Conservation (phyloP, 2,329 filamentous ascomycete genomes). For the Cladosporium halotolerans region DNA sequence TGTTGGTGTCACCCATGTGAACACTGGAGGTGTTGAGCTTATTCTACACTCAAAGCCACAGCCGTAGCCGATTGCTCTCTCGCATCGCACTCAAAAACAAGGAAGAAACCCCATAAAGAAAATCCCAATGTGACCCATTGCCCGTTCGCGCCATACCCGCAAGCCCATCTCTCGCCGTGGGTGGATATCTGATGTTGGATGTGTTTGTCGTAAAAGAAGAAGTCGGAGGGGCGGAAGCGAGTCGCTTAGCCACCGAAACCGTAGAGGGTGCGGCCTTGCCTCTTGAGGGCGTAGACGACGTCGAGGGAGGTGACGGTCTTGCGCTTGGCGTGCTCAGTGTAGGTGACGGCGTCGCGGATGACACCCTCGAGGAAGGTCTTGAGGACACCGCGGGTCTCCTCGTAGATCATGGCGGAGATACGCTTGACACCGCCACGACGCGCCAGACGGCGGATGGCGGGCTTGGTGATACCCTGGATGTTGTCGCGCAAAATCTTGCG, state of each 20-base stretch:
- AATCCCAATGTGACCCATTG: conserved; percentile 17
- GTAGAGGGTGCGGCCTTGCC: conserved; percentile 60
- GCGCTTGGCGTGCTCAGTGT: conserved; percentile 78
- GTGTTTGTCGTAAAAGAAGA: conserved; percentile 22
- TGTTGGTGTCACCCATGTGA: conserved; percentile 5
- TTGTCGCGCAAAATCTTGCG: conserved; percentile 99
- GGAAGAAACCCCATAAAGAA: conserved; percentile 15
- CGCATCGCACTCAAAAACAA: conserved; percentile 27
- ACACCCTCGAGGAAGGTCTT: conserved; percentile 80
- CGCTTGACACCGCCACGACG: conserved; percentile 99
- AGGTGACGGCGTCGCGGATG: conserved; percentile 73
- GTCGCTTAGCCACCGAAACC: conserved; percentile 58
- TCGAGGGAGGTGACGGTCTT: conserved; percentile 62
- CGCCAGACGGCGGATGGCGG: conserved; percentile 94
- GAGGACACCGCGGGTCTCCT: conserved; percentile 74
- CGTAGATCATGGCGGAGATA: conserved; percentile 95
- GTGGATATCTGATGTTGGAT: conserved; percentile 32
- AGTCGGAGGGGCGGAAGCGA: conserved; percentile 15
- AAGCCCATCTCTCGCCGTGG: conserved; percentile 28
- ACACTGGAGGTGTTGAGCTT: conserved; percentile 17
- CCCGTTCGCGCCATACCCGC: conserved; percentile 29
- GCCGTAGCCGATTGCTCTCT: conserved; percentile 18
- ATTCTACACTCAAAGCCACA: conserved; percentile 11
- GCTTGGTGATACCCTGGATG: conserved; percentile 99
- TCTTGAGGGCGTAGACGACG: conserved; percentile 58